A percentile compares a stretch with the other conserved stretches of the same genome.
Conservation (phyloP, 192 early-diverging fungal species). For the Obelidium mucronatum region DNA sequence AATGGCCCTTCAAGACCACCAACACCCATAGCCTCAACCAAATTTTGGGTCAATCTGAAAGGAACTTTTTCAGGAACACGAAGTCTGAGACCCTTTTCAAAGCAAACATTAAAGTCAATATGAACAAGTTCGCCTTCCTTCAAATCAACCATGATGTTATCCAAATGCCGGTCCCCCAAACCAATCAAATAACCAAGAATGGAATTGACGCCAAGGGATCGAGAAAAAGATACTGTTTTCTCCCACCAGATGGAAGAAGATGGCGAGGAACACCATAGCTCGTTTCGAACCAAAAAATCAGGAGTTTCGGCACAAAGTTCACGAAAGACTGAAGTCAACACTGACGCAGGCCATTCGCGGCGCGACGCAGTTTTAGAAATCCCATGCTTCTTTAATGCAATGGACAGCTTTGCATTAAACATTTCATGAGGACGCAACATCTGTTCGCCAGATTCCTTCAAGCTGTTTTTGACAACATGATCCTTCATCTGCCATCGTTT, state of each 20-base stretch:
- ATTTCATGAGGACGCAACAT: constrained; percentile 49
- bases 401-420: constrained; percentile 49
- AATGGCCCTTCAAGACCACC: constrained; percentile 56
- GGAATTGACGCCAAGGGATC: constrained; percentile 67
- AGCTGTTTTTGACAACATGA: constrained; percentile 61
- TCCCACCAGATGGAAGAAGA: constrained; percentile 46
- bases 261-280: constrained; percentile 66
- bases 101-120: constrained; percentile 82
- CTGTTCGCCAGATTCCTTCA: constrained; percentile 25
- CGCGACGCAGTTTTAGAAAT: constrained; percentile 62
- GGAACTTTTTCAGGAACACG: constrained; percentile 77
- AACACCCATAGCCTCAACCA: constrained; percentile 47
- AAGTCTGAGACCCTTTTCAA: constrained; percentile 69
- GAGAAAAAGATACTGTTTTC: constrained; percentile 49
- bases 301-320: constrained; percentile 73
- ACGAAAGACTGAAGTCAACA: constrained; percentile 65
- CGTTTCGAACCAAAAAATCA: constrained; percentile 66
- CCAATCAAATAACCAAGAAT: constrained; percentile 72
- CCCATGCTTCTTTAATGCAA: constrained; percentile 62
- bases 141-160: constrained; percentile 71
- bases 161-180: constrained; percentile 77
- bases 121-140: constrained; percentile 64
- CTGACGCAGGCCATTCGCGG: constrained; percentile 71
- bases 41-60: constrained; percentile 73
- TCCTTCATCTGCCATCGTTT: constrained; percentile 80